Evolutionary conservation across 805 yeast species (phyloP), one percentile per base, ranked within the genome.

Genomic region (Yarrowia hollandica): DNA sequence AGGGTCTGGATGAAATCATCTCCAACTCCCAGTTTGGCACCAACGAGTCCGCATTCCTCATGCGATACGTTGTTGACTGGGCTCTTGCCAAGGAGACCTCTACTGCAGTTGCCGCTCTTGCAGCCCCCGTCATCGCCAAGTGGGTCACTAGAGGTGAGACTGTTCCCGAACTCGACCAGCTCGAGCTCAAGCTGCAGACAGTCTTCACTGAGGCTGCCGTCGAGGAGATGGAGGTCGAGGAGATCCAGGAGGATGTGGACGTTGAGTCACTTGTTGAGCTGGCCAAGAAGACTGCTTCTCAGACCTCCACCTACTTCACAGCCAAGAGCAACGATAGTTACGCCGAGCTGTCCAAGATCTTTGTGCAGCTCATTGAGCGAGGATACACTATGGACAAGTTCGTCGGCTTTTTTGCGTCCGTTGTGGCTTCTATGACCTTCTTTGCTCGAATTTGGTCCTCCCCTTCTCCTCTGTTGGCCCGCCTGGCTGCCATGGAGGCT

Each of bases 71-170:
- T 28, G 76, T 79, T 4, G 70, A 75, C 8, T 75, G 79, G 65
- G 66, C 74, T 6, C 72, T 78, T 60, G 73, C 83, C 4, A 68
- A 78, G 25, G 64, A 77, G 14, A 74, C 79, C 60, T 26, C 39
- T 14, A 31, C 55, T 5, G 21, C 55, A 22, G 55, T 31, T 4
- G 55, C 55, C 18, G 55, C 55, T 12, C 39, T 31, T 28, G 55
- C 39, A 12, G 55, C 55, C 23, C 55, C 55, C 4, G 39, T 48
- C 22, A 33, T 48, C n/a, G 39, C 55, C 38, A 48, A 48, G 39
- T 48, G 55, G 55, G 55, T 48, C 16, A 48, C 55, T 22, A 26
- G 55, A 48, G 39, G 55, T 14, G 61, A 62, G 8, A 59, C 69
- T 6, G 58, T 69, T 4, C 38, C 55, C 3, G 41, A 63, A 6